Conservation (phyloP, 164 flowering plant genomes). For the Santalum album region DNA sequence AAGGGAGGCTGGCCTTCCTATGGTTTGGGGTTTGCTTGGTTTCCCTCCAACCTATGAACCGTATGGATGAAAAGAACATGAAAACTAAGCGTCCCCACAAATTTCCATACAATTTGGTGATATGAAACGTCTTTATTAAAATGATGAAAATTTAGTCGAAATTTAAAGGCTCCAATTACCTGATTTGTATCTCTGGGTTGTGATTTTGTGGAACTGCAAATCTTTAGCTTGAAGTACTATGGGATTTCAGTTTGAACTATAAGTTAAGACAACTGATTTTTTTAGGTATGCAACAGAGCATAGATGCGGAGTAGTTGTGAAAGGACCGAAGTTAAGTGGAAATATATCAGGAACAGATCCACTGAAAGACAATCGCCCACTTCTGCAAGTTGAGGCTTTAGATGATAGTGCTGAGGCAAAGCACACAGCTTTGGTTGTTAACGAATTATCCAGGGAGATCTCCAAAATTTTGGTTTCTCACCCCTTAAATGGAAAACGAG, state of each 20-base stretch:
- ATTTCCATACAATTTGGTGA: too few relatives aligned
- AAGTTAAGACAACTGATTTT: neutral
- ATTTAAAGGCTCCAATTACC: too few relatives aligned
- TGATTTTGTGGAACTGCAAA: too few relatives aligned
- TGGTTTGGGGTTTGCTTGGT: too few relatives aligned
- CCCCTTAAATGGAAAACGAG: conserved; percentile 69
- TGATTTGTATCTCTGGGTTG: too few relatives aligned
- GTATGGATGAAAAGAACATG: too few relatives aligned
- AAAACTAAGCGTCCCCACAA: too few relatives aligned
- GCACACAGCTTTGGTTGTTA: conserved; percentile 79
- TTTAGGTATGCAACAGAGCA: conserved; percentile 93
- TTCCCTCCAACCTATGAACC: too few relatives aligned
- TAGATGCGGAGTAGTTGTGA: conserved; percentile 97
- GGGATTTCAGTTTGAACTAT: neutral
- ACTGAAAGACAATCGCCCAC: conserved; percentile 80
- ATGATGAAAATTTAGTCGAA: too few relatives aligned
- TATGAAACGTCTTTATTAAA: too few relatives aligned
- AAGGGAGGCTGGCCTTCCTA: too few relatives aligned
- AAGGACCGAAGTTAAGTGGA: conserved; percentile 90
- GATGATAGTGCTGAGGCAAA: conserved; percentile 87
- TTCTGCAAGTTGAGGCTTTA: conserved; percentile 67
- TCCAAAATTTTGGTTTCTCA: conserved; percentile 71
- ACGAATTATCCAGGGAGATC: conserved; percentile 86
- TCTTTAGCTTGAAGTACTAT: too few relatives aligned
- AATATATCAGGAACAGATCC: conserved; percentile 99